Percentiles rank a stretch among this genome's conserved stretches.
phyloP scores from a whole-genome alignment of 1,284 basidiomycete species.

The Cryptococcus sp. region DNA sequence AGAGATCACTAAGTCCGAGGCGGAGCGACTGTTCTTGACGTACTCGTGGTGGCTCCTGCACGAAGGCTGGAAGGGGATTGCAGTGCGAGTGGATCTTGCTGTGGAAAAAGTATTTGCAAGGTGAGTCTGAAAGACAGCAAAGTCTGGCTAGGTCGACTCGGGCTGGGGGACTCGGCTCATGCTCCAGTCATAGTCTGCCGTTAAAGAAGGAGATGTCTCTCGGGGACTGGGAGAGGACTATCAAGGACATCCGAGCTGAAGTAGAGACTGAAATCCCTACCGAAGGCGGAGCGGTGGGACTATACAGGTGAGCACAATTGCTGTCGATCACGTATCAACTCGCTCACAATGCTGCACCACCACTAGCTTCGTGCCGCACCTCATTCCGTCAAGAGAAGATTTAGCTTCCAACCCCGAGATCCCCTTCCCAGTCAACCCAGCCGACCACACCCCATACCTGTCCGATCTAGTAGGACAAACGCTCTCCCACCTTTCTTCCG shows the following conservation, averaged over 20 bases:
- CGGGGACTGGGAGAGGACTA: conserved; percentile 42
- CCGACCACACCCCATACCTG: conserved; percentile 34
- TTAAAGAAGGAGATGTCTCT: conserved; percentile 47
- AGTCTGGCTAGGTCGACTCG: too few relatives aligned
- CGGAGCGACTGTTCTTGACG: conserved; percentile 49
- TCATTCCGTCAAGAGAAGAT: conserved; percentile 37
- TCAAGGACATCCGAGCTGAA: conserved; percentile 41
- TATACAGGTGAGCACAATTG: conserved; percentile 35
- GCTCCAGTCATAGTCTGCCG: conserved; percentile 26
- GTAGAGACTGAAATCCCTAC: conserved; percentile 38
- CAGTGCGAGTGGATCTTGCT: conserved; percentile 35
- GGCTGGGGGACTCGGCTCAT: not conserved
- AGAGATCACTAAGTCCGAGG: conserved; percentile 30
- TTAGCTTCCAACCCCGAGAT: conserved; percentile 14
- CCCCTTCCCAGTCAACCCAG: conserved; percentile 32
- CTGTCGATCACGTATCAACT: not conserved
- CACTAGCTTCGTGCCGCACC: conserved; percentile 39
- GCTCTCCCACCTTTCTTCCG: conserved; percentile 35
- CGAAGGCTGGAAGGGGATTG: conserved; percentile 49
- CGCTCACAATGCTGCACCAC: not conserved
- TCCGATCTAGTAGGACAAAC: conserved; percentile 41
- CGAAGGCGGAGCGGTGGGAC: conserved; percentile 2
- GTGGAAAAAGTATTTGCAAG: conserved; percentile 45
- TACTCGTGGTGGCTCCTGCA: conserved; percentile 54
- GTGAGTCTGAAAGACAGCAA: conserved; percentile 21